Conservation (phyloP, 768 basidiomycete genomes). For the Amanita polypyramis region DNA sequence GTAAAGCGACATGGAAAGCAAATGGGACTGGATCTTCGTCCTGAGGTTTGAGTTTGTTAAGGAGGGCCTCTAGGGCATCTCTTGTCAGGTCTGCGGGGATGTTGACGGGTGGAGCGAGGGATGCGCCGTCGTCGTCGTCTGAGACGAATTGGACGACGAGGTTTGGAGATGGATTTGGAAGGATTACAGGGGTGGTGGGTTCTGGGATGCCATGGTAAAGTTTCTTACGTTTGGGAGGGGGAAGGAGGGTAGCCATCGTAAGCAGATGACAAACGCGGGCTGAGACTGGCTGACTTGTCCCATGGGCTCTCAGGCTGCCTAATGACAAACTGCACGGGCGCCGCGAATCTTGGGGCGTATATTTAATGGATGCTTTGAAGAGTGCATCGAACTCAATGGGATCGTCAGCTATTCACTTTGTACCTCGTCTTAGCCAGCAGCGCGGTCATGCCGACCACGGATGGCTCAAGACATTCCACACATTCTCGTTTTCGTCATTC, state of each 20-base stretch:
- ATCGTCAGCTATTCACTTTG: constrained; percentile 27
- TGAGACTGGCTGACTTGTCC: too few relatives aligned
- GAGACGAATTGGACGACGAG: constrained; percentile 90
- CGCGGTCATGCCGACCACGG: constrained; percentile 71
- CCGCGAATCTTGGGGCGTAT: too few relatives aligned
- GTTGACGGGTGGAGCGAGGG: constrained; percentile 81
- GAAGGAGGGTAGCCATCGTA: constrained; percentile 73
- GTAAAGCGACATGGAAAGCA: constrained; percentile 75
- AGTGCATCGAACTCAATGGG: not conserved
- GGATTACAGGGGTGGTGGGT: constrained; percentile 47
- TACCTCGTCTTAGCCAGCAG: constrained; percentile 47
- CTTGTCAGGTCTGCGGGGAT: constrained; percentile 80
- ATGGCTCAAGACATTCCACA: constrained; percentile 85
- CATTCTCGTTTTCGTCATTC: constrained; percentile 66
- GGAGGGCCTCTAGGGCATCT: constrained; percentile 77
- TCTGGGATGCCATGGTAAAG: constrained; percentile 65
- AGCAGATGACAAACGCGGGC: not conserved
- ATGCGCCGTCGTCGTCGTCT: constrained; percentile 74
- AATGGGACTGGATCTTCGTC: constrained; percentile 90
- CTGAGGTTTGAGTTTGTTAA: constrained; percentile 76
- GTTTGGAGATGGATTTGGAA: constrained; percentile 29
- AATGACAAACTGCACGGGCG: too few relatives aligned
- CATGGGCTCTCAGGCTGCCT: too few relatives aligned
- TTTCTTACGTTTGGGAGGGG: constrained; percentile 85
- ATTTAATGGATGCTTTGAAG: not conserved